phyloP scores from a whole-genome alignment of 176 grass and related monocot species.

The Triticum turgidum region DNA sequence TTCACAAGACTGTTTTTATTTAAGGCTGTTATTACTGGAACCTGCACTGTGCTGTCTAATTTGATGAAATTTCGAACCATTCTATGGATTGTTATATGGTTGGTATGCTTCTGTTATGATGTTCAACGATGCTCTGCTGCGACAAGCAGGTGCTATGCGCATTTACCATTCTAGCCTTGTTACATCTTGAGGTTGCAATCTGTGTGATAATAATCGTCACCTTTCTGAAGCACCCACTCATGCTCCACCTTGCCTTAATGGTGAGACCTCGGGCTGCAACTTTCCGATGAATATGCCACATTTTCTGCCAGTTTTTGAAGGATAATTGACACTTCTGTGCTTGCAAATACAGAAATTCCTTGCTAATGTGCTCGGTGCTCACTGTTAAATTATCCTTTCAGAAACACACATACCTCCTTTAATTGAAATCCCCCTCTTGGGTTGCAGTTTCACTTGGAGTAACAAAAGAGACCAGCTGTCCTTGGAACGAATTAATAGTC shows the following conservation, averaged over 20 bases:
- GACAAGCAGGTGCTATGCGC: neutral
- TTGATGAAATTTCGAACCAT: too few relatives aligned
- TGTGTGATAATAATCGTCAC: neutral
- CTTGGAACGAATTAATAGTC: too few relatives aligned
- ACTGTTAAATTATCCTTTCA: constrained; percentile 65
- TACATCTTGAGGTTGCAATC: neutral
- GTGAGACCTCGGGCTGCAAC: constrained; percentile 67
- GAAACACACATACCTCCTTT: neutral
- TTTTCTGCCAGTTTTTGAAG: constrained; percentile 69
- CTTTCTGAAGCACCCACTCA: constrained; percentile 51
- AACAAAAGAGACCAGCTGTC: too few relatives aligned
- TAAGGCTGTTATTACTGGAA: too few relatives aligned
- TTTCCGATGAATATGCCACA: constrained; percentile 69
- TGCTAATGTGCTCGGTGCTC: neutral
- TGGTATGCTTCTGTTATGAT: too few relatives aligned
- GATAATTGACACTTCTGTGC: constrained; percentile 42
- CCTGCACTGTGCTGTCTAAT: too few relatives aligned
- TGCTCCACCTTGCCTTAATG: constrained; percentile 48
- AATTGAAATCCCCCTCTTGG: too few relatives aligned
- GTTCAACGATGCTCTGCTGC: too few relatives aligned
- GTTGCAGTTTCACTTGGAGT: too few relatives aligned
- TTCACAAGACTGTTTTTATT: too few relatives aligned
- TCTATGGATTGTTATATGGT: too few relatives aligned
- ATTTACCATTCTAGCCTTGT: neutral
- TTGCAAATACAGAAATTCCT: constrained; percentile 55